A percentile compares a stretch with the other conserved stretches of the same genome.
Evolutionary conservation across 768 basidiomycete genomes (phyloP).

Genomic region (Amanita subjunquillea): DNA sequence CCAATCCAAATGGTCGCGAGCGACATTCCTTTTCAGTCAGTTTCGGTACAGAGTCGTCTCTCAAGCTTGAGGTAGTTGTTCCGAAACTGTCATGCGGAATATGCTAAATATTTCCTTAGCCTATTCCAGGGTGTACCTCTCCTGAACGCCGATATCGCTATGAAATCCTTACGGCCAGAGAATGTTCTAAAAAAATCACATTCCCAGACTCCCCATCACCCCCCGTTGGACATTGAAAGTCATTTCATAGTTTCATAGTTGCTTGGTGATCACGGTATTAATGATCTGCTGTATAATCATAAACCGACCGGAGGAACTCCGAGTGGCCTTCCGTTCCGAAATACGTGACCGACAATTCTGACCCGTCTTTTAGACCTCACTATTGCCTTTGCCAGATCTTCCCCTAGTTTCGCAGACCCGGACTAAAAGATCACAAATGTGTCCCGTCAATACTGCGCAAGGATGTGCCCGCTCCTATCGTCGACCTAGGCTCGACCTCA

Average conservation of each 20-base stretch:
- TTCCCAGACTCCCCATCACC: background rate
- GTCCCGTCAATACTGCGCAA: no score
- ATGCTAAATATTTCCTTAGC: background rate
- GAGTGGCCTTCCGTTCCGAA: no score
- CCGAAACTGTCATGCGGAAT: background rate
- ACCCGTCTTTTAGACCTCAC: no score
- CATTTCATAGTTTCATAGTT: background rate
- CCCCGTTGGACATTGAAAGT: background rate
- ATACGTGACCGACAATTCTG: no score
- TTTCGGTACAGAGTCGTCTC: background rate
- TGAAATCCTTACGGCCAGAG: background rate
- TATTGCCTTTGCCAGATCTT: no score
- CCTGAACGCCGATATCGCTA: background rate
- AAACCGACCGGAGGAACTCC: background rate
- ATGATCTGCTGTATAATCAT: background rate
- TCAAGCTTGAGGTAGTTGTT: background rate
- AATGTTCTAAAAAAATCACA: background rate
- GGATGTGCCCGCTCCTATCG: no score
- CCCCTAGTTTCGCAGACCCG: no score
- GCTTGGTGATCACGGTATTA: background rate
- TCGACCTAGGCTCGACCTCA: no score
- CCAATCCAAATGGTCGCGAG: background rate
- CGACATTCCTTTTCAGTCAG: background rate
- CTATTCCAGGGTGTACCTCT: background rate
- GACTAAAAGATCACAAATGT: no score